phyloP scores from a whole-genome alignment of 352 stramenopile species.

The Globisporangium canariense region DNA sequence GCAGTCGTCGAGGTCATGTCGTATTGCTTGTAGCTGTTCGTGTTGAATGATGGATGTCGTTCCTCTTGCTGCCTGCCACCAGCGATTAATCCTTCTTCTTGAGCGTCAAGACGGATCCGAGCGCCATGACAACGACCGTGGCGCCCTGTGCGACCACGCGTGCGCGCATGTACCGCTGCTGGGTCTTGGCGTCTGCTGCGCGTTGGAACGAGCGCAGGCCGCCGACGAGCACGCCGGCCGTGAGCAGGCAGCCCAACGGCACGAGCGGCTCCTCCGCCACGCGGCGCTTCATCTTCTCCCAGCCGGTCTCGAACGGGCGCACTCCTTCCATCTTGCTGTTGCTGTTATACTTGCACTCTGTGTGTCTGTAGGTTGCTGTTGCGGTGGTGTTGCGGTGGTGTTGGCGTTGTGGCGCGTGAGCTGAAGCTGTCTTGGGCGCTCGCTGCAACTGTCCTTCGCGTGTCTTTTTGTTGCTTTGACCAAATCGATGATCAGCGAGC shows the following conservation, averaged over 20 bases:
- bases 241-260: conserved; percentile 62
- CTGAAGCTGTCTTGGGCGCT: neutral
- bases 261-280: conserved; percentile 74
- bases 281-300: conserved; percentile 80
- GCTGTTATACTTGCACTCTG: neutral
- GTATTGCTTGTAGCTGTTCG: neutral
- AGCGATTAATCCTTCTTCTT: conserved; percentile 37
- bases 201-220: conserved; percentile 66
- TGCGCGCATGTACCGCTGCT: conserved; percentile 82
- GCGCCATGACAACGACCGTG: conserved; percentile 60
- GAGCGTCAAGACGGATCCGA: conserved; percentile 66
- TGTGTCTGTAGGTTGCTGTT: neutral
- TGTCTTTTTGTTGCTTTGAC: conserved; percentile 3
- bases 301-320: conserved; percentile 58
- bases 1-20: neutral
- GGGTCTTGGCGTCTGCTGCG: conserved; percentile 59
- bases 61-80: neutral
- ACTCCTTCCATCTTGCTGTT: conserved; percentile 27
- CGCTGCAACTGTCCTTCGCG: neutral
- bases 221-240: conserved; percentile 53
- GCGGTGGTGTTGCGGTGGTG: neutral
- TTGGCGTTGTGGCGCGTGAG: neutral
- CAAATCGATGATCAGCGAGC: neutral
- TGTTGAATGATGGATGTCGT: neutral
- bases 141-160: conserved; percentile 68